phyloP scores from a whole-genome alignment of 345 rosid species.

The Eucalyptus polyanthemos region DNA sequence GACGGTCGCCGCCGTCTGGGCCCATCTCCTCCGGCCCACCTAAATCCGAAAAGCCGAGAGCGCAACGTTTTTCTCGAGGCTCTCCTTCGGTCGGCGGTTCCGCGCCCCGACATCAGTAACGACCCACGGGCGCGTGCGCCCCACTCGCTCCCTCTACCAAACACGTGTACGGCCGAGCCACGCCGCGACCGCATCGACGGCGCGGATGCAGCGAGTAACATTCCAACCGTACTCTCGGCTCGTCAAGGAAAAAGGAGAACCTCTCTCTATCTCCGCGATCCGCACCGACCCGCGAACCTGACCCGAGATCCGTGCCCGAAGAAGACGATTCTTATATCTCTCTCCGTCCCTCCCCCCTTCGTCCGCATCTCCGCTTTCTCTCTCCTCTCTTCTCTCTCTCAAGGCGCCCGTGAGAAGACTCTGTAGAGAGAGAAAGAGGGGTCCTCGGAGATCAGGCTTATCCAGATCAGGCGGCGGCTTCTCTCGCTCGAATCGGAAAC shows the following conservation, averaged over 20 bases:
- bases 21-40: not conserved
- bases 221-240: not conserved
- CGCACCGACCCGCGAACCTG: not conserved
- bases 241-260: not conserved
- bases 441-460: not conserved
- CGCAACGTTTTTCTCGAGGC: not conserved
- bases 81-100: not conserved
- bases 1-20: not conserved
- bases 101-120: not conserved
- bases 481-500: not conserved
- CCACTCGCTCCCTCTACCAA: not conserved
- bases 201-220: not conserved
- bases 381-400: not conserved
- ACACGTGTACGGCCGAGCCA: not conserved
- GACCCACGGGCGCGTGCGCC: not conserved
- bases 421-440: not conserved
- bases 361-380: not conserved
- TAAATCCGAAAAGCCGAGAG: not conserved
- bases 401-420: not conserved
- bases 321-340: not conserved
- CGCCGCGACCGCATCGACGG: not conserved
- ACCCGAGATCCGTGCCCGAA: not conserved
- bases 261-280: not conserved
- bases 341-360: not conserved
- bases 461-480: constrained; percentile 7